Percentiles rank a stretch among this genome's conserved stretches.
Evolutionary conservation across 1,139 yeast species (phyloP).

Genomic region (Protomyces lactucae-debilis): DNA sequence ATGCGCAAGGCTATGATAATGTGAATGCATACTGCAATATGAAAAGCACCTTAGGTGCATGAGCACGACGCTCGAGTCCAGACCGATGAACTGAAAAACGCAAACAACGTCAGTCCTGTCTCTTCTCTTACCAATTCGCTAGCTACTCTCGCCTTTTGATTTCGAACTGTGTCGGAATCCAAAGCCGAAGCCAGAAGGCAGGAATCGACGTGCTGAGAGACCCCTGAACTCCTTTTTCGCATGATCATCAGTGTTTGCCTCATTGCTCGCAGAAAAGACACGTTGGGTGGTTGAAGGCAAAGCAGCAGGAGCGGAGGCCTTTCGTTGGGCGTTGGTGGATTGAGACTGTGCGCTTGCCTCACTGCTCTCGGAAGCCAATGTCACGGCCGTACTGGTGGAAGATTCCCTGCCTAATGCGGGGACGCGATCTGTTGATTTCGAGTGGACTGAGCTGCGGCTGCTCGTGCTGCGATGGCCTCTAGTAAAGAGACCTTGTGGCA

Average conservation of each 20-base stretch:
- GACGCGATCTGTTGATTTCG: conserved; percentile 5
- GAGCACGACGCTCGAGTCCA: too few relatives aligned
- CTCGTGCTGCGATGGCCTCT: conserved; percentile 10
- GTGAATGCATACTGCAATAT: too few relatives aligned
- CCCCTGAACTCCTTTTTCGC: background rate
- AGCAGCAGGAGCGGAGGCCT: background rate
- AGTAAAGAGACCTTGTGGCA: background rate
- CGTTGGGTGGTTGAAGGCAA: background rate
- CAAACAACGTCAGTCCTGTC: background rate
- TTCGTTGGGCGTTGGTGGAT: background rate
- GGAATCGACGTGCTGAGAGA: background rate
- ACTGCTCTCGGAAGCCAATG: background rate
- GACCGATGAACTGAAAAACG: too few relatives aligned
- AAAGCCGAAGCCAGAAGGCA: background rate
- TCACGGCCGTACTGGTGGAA: background rate
- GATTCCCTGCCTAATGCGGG: background rate
- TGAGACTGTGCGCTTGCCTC: background rate
- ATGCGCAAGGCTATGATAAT: too few relatives aligned
- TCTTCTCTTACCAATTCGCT: background rate
- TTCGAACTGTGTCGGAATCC: background rate
- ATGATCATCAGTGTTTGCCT: background rate
- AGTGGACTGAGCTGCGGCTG: conserved; percentile 17
- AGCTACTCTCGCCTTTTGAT: background rate
- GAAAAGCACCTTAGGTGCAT: too few relatives aligned
- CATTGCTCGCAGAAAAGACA: background rate